Percentiles rank a stretch among this genome's conserved stretches.
Conservation (phyloP, 345 rosid species). For the Salix purpurea region DNA sequence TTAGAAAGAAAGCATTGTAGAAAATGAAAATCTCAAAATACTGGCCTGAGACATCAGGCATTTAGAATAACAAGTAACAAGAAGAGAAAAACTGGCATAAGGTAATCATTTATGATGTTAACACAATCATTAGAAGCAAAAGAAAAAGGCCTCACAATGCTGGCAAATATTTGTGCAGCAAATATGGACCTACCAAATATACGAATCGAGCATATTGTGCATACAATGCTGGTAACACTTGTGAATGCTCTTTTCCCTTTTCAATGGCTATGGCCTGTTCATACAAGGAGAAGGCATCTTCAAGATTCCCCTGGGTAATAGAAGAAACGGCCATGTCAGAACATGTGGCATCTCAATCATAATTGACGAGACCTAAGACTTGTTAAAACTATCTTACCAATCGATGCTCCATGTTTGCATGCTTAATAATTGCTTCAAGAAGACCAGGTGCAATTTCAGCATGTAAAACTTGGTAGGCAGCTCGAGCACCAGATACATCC, state of each 20-base stretch:
- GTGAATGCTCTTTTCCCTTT: conserved; percentile 87
- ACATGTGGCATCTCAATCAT: conserved; percentile 1
- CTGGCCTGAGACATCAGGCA: background rate
- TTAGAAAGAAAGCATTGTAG: background rate
- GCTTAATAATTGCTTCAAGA: conserved; percentile 88
- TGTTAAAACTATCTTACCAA: conserved; percentile 44
- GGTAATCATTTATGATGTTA: background rate
- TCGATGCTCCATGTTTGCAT: conserved; percentile 92
- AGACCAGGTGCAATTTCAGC: conserved; percentile 88
- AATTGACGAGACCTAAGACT: conserved; percentile 14
- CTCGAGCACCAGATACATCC: conserved; percentile 79
- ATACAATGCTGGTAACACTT: conserved; percentile 66
- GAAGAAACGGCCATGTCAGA: conserved; percentile 19
- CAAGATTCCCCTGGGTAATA: conserved; percentile 66
- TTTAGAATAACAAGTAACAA: background rate
- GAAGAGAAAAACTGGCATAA: background rate
- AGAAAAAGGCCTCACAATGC: background rate
- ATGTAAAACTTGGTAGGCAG: conserved; percentile 82
- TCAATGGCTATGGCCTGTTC: conserved; percentile 95
- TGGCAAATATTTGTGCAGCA: background rate
- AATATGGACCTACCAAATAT: conserved; percentile 52
- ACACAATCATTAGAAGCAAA: background rate
- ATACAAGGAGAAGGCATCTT: conserved; percentile 67
- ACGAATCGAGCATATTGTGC: conserved; percentile 82
- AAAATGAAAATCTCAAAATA: background rate